Evolutionary conservation across 2,329 filamentous ascomycete species (phyloP).

Genomic region (Colletotrichum coccodes): DNA sequence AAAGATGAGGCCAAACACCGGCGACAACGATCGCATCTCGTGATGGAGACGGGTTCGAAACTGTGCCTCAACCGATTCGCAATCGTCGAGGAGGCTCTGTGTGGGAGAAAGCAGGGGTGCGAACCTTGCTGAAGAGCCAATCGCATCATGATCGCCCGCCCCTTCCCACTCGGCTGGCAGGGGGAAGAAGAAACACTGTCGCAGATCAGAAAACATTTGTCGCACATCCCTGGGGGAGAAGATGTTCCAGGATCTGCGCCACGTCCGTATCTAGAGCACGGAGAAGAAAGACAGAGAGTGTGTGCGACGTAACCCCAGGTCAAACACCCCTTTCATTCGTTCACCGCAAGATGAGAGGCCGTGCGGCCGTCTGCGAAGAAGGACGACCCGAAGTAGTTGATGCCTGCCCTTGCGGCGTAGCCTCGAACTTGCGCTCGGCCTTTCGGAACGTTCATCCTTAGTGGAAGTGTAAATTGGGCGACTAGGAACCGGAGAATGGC

Average conservation of each 20-base stretch:
- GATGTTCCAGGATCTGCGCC: constrained; percentile 31
- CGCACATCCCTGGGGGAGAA: constrained; percentile 17
- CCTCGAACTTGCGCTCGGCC: constrained; percentile 22
- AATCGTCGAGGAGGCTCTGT: constrained; percentile 22
- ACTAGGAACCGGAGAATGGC: background rate
- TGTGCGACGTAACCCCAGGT: background rate
- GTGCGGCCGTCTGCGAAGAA: constrained; percentile 1
- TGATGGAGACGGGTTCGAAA: constrained; percentile 30
- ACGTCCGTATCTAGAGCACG: background rate
- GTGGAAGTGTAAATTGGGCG: background rate
- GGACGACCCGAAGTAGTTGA: background rate
- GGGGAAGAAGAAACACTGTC: constrained; percentile 21
- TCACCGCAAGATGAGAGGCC: background rate
- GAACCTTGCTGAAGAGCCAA: constrained; percentile 12
- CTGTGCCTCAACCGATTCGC: constrained; percentile 12
- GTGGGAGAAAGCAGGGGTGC: background rate
- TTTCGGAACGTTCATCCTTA: constrained; percentile 13
- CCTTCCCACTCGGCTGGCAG: background rate
- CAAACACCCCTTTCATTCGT: constrained; percentile 8
- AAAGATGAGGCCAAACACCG: constrained; percentile 32
- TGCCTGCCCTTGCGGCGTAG: background rate
- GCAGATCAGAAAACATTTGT: constrained; percentile 30
- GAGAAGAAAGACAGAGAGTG: background rate
- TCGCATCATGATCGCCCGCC: constrained; percentile 15
- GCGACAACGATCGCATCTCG: constrained; percentile 12